These are phyloP conservation scores for Arthrobotrys sphaeroides DNA, from an alignment of 2,329 filamentous ascomycete genomes.

Conservation along the genomic window DNA sequence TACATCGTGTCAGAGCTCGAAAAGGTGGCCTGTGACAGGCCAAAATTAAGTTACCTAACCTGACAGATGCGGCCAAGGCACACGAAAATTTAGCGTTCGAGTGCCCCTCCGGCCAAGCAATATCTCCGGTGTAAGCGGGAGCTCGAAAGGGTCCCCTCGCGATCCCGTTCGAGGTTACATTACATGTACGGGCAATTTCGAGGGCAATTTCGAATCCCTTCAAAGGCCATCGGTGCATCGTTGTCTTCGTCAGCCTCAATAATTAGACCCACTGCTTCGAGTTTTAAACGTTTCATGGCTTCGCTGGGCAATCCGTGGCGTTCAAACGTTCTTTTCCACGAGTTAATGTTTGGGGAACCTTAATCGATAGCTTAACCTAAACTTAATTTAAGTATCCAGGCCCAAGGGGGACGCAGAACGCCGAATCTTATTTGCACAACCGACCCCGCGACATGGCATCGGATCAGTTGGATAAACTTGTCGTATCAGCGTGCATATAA, in stretches of 20 bases:
- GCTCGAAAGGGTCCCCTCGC: not conserved
- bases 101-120: not conserved
- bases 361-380: not conserved
- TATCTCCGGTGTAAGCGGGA: not conserved
- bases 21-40: not conserved
- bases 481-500: slow-evolving; percentile 1
- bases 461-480: not conserved
- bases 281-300: slow-evolving; percentile 27
- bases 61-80: slow-evolving; percentile 4
- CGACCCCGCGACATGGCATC: no score
- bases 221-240: not conserved
- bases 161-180: slow-evolving; percentile 23
- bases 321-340: not conserved
- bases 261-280: slow-evolving; percentile 22
- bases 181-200: no score
- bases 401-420: no score
- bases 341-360: not conserved
- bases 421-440: no score
- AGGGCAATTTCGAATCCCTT: not conserved
- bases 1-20: no score
- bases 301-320: not conserved
- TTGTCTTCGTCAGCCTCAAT: not conserved
- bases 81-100: not conserved
- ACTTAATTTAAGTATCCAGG: no score
- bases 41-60: not conserved